Base-by-base conservation (phyloP, 352 stramenopile species). In the Thraustotheca clavata region DNA sequence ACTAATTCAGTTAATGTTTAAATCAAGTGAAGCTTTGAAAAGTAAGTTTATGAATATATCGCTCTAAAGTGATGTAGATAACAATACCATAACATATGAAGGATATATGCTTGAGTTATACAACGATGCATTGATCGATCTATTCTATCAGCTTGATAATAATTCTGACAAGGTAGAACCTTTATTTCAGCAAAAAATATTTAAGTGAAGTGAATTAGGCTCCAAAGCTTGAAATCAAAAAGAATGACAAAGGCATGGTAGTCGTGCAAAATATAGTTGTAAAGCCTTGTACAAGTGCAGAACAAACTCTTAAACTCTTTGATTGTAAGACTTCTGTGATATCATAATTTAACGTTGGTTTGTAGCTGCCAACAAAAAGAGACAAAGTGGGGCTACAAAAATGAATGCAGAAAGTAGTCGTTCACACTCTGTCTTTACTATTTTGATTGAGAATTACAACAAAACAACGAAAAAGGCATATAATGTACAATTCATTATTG, bases 21-120 rank as follows among this genome's bases (percentile, higher is more conserved):
- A 59, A 11, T 69, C 94, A 12, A 83, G 84, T 0, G 76, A 88
- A 20, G 73, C 83, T 39, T 48, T 39, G 9, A 71, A 72, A 60
- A 54, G 67, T 62, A 16, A 68, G 32, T 4, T 35, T 59, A 5
- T 65, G 49, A 27, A 52, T 29, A 29, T 20, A 16, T 33, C 26
- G 41, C 57, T 60, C 7, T 16, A 24, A 9, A n/a, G 20, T 9
- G 60, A 20, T 20, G 38, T 49, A 49, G 61, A 41, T 26, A 89
- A 88, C 69, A 69, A 86, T 47, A 68, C 61, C 3, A 71, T 95
- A 32, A 87, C 67, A 40, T 90, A 96, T 67, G 74, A 84, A 43
- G 86, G 79, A n/a, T 92, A 82, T 57, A 97, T 97, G 76, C 71
- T 96, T 32, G 91, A 98, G 74, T 72, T 98, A 24, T 98, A 98